Percentiles rank a stretch among this genome's conserved stretches.
phyloP scores from a whole-genome alignment of 345 rosid genomes.

The Kernera saxatilis region DNA sequence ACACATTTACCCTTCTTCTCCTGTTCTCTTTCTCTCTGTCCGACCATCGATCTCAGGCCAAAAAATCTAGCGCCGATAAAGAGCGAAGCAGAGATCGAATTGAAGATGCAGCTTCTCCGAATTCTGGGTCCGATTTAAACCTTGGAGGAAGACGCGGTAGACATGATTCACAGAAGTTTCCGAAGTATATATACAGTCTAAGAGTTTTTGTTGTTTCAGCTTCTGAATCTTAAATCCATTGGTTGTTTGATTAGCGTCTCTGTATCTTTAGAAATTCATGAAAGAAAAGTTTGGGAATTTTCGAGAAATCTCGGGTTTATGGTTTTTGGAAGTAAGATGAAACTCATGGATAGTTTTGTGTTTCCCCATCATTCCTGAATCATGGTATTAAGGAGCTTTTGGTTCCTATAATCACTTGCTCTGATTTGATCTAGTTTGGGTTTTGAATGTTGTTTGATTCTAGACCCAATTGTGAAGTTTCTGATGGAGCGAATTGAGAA shows the following conservation, averaged over 20 bases:
- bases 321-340: conserved; percentile 1
- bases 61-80: background rate
- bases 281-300: background rate
- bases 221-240: background rate
- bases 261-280: background rate
- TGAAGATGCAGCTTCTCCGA: conserved; percentile 20
- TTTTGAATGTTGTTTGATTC: background rate
- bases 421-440: background rate
- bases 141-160: conserved; percentile 12
- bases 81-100: background rate
- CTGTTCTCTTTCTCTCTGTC: background rate
- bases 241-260: background rate
- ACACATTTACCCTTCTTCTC: background rate
- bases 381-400: no score
- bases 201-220: background rate
- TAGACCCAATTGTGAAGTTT: conserved; percentile 83
- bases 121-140: conserved; percentile 7
- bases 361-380: background rate
- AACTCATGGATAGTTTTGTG: background rate
- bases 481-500: conserved; percentile 84
- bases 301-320: conserved; percentile 10
- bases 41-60: conserved; percentile 16
- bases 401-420: background rate
- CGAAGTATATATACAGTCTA: conserved; percentile 23
- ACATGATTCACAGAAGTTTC: conserved; percentile 32